phyloP scores from a whole-genome alignment of 106 monocot species.

The Xerophyta viscosa region DNA sequence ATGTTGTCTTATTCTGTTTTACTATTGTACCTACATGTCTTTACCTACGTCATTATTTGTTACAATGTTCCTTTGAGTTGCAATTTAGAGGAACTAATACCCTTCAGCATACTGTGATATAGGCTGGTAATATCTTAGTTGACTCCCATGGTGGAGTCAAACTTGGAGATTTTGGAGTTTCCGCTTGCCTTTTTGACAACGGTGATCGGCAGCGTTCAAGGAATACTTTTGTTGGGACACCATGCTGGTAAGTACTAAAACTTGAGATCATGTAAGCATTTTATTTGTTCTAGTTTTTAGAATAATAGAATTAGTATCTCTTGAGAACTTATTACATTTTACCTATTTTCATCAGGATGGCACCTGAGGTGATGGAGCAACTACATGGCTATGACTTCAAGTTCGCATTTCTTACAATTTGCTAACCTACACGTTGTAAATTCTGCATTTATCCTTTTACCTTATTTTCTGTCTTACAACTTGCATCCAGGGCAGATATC shows the following conservation, averaged over 20 bases:
- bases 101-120: neutral
- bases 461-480: neutral
- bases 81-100: neutral
- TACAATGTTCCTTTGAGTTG: constrained; percentile 4
- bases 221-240: constrained; percentile 84
- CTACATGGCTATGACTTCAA: constrained; percentile 62
- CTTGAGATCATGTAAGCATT: no score
- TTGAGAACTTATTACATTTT: constrained; percentile 2
- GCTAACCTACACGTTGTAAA: no score
- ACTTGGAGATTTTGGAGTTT: constrained; percentile 84
- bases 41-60: no score
- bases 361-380: constrained; percentile 66
- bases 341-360: constrained; percentile 39
- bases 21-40: no score
- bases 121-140: constrained; percentile 88
- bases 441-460: no score
- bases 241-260: constrained; percentile 46
- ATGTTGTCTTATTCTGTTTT: no score
- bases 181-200: constrained; percentile 66
- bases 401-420: constrained; percentile 16
- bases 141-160: constrained; percentile 57
- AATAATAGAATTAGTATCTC: no score
- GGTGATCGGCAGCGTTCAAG: constrained; percentile 55
- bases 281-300: no score
- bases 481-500: constrained; percentile 49